A percentile compares a stretch with the other conserved stretches of the same genome.
These are phyloP conservation scores for Sphaerulina musiva DNA, from an alignment of 2,329 filamentous ascomycete species.

Conservation along the genomic window DNA sequence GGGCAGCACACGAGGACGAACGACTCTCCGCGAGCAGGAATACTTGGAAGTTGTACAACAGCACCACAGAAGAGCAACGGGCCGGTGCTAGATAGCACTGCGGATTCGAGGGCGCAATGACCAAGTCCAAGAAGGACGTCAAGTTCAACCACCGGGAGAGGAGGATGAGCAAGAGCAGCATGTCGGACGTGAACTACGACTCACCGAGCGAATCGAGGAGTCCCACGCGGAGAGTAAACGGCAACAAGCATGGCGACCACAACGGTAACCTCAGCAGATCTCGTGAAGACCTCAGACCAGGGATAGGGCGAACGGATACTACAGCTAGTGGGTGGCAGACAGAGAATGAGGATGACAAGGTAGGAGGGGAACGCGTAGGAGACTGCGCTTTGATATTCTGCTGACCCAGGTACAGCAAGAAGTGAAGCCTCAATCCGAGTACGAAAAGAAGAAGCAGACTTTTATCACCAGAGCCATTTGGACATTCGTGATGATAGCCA, in stretches of 20 bases:
- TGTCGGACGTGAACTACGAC: slow-evolving; percentile 45
- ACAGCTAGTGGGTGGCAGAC: slow-evolving; percentile 32
- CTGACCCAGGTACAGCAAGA: slow-evolving; percentile 12
- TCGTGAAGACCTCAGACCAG: slow-evolving; percentile 20
- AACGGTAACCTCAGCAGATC: slow-evolving; percentile 33
- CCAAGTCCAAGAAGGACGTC: slow-evolving; percentile 52
- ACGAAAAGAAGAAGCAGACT: slow-evolving; percentile 97
- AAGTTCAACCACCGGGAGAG: slow-evolving; percentile 55
- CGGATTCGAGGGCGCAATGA: slow-evolving; percentile 36
- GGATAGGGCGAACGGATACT: slow-evolving; percentile 24
- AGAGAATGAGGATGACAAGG: slow-evolving; percentile 32
- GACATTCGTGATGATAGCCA: slow-evolving; percentile 94
- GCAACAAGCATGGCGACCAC: slow-evolving; percentile 46
- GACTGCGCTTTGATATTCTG: not conserved
- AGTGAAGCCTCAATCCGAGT: slow-evolving; percentile 51
- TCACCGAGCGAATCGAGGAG: slow-evolving; percentile 26
- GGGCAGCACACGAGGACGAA: slow-evolving; percentile 1
- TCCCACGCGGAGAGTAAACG: slow-evolving; percentile 36
- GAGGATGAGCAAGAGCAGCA: slow-evolving; percentile 53
- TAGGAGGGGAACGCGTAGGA: not conserved
- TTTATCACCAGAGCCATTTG: slow-evolving; percentile 96
- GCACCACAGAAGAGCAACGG: not conserved
- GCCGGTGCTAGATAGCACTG: not conserved
- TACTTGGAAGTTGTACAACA: not conserved
- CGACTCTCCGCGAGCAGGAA: not conserved